Evolutionary conservation across 352 stramenopile genomes (phyloP), one percentile per base, ranked within the genome.

Genomic region (Phytophthora cajani): DNA sequence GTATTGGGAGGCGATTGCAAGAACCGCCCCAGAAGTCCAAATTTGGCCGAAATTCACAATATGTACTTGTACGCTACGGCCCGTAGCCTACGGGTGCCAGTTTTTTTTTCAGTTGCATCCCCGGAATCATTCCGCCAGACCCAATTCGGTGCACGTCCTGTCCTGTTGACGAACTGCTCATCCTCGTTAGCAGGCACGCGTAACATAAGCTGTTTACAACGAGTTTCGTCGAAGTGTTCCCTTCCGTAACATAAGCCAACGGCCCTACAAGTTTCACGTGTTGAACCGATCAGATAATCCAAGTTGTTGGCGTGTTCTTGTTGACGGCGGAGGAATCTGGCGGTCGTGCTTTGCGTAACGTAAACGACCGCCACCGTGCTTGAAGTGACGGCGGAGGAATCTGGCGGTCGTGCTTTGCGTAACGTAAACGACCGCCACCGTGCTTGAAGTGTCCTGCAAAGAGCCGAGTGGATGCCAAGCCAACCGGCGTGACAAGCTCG

Each of bases 301-400:
- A 4, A 11, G 53, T 23, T 50, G 42, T 40, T 21, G 12, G 40
- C 25, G 38, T 30, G 17, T 56, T 62, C 19, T 9, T 69, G 66
- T 64, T 73, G 60, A 69, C 44, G 60, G 30, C 27, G 55, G 61
- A 55, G 19, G 46, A 38, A 58, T 59, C 42, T 52, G 52, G 36
- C 32, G 60, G 36, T 73, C 52, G 63, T 64, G 52, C n/a, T 69
- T 58, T 58, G 62, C 67, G 67, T 74, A 67, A 71, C 67, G 62
- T 71, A 71, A 74, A 64, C 67, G 40, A 25, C 11, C n/a, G 17
- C 3, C 12, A 12, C 36, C 51, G 61, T 67, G 38, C n/a, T n/a
- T n/a, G n/a, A n/a, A n/a, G n/a, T 73, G 59, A 69, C 44, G 60
- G 30, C 27, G 55, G 61, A 55, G 19, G 46, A 38, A 58, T 59